Conservation (phyloP, 2,329 filamentous ascomycete species). For the Hypoxylon sp. region DNA sequence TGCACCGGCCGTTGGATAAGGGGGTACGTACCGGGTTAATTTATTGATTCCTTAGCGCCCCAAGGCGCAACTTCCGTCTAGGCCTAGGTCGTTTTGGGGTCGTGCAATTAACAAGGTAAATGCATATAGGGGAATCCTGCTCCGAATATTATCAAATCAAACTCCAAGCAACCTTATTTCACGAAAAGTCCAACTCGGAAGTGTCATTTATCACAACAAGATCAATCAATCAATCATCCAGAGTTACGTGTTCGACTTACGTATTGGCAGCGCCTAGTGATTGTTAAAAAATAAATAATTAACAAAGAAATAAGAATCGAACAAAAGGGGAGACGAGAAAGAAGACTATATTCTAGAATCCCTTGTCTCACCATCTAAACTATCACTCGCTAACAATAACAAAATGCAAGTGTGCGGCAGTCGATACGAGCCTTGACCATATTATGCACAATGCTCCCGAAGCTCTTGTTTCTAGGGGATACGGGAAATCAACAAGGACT, state of each 20-base stretch:
- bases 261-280: conserved; percentile 1
- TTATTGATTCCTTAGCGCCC: conserved; percentile 14
- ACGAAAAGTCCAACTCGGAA: too few relatives aligned
- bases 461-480: conserved; percentile 19
- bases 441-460: conserved; percentile 38
- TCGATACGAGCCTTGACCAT: conserved; percentile 35
- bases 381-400: conserved; percentile 24
- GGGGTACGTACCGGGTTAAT: conserved; percentile 20
- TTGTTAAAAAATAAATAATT: conserved; percentile 3
- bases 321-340: conserved; percentile 9
- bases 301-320: conserved; percentile 14
- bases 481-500: conserved; percentile 42
- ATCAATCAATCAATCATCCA: too few relatives aligned
- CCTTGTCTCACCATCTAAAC: conserved; percentile 25
- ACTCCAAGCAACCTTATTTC: too few relatives aligned
- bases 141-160: conserved; percentile 4
- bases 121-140: conserved; percentile 17
- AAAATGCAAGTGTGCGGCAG: conserved; percentile 24
- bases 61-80: not conserved
- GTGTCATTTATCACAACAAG: conserved; percentile 25
- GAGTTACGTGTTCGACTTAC: not conserved
- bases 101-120: conserved; percentile 23
- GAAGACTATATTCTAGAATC: conserved; percentile 12
- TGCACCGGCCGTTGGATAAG: conserved; percentile 21
- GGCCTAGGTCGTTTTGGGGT: conserved; percentile 1